phyloP scores from a whole-genome alignment of 2,329 filamentous ascomycete genomes.

The Pseudogymnoascus pannorum region DNA sequence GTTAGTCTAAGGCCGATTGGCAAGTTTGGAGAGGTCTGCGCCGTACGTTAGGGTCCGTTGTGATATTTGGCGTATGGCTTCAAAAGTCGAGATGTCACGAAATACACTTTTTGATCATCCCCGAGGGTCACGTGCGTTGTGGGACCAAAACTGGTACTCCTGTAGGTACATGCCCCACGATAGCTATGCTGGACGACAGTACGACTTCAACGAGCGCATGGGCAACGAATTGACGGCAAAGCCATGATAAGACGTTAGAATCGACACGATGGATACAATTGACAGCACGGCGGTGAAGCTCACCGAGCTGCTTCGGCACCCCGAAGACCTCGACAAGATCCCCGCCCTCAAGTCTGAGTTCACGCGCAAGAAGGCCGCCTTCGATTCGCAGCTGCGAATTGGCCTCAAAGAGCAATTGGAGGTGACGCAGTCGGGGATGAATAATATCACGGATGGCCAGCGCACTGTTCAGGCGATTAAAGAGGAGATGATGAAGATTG shows the following conservation, averaged over 20 bases:
- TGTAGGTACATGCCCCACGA: slow-evolving; percentile 7
- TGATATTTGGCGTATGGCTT: slow-evolving; percentile 2
- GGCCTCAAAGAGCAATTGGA: slow-evolving; percentile 89
- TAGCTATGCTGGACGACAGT: not conserved
- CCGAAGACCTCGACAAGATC: slow-evolving; percentile 97
- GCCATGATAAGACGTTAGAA: slow-evolving; percentile 9
- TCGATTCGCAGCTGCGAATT: slow-evolving; percentile 83
- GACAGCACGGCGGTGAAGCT: slow-evolving; percentile 51
- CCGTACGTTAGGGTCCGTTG: not conserved
- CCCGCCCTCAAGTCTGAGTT: slow-evolving; percentile 84
- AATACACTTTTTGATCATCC: slow-evolving; percentile 2
- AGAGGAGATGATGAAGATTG: slow-evolving; percentile 98
- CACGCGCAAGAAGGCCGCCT: slow-evolving; percentile 81
- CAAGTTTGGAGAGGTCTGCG: not conserved
- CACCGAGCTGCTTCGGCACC: slow-evolving; percentile 85
- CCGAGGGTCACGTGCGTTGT: not conserved
- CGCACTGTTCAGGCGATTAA: slow-evolving; percentile 88
- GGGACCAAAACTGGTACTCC: slow-evolving; percentile 1
- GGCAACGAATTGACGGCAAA: slow-evolving; percentile 8
- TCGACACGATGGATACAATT: slow-evolving; percentile 24
- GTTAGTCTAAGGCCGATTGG: not conserved
- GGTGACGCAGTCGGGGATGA: slow-evolving; percentile 90
- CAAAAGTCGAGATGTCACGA: slow-evolving; percentile 5
- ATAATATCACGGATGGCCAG: slow-evolving; percentile 79
- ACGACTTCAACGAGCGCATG: not conserved